Conservation (phyloP, 495 filamentous ascomycete species). For the Penicillium goetzii region DNA sequence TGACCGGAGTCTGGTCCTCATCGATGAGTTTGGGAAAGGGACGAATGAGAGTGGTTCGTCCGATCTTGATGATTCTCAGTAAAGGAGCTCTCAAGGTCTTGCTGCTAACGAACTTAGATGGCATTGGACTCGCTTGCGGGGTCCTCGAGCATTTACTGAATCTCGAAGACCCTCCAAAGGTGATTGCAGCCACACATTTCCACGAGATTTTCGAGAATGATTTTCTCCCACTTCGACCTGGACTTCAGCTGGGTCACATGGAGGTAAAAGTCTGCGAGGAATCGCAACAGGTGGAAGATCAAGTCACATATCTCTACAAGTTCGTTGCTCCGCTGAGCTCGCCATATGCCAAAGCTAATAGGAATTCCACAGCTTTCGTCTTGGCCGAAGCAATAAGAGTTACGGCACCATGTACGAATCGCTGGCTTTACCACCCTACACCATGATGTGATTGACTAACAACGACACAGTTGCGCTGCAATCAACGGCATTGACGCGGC, state of each 20-base stretch:
- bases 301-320: constrained; percentile 89
- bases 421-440: not conserved
- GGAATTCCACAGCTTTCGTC: constrained; percentile 47
- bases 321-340: constrained; percentile 35
- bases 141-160: constrained; percentile 76
- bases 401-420: constrained; percentile 69
- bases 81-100: not conserved
- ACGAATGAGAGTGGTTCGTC: constrained; percentile 67
- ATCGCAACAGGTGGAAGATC: constrained; percentile 63
- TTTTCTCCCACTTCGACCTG: constrained; percentile 61
- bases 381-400: constrained; percentile 76
- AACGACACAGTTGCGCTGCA: constrained; percentile 64
- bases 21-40: constrained; percentile 97
- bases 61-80: not conserved
- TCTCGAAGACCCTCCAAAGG: constrained; percentile 68
- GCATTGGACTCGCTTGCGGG: constrained; percentile 82
- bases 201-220: constrained; percentile 88
- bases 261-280: constrained; percentile 72
- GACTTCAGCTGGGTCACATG: constrained; percentile 81
- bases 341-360: constrained; percentile 20
- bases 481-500: constrained; percentile 77
- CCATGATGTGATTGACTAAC: not conserved
- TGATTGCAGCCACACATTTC: constrained; percentile 89
- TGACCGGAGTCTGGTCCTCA: constrained; percentile 73
- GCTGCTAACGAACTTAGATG: constrained; percentile 54